These are phyloP conservation scores for Diospyros kaki DNA, from an alignment of 148 eudicot genomes.

Conservation along the genomic window DNA sequence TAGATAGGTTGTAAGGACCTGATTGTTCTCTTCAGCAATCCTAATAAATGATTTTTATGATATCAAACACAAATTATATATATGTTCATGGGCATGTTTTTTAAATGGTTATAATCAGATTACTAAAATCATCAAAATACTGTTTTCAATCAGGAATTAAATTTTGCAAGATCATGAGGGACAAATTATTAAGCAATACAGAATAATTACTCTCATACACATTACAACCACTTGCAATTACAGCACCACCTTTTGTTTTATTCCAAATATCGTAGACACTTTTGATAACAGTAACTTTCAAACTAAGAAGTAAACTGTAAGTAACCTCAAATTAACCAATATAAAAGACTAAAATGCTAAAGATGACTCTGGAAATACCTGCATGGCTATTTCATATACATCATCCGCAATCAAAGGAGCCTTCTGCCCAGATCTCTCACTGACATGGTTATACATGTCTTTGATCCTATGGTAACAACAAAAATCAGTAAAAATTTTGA, in stretches of 20 bases:
- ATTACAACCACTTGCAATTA: no score
- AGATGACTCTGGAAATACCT: constrained; percentile 38
- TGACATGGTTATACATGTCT: constrained; percentile 67
- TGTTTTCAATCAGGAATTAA: no score
- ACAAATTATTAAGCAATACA: no score
- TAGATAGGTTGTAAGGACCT: no score
- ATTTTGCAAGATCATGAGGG: no score
- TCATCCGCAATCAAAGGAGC: constrained; percentile 90
- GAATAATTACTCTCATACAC: no score
- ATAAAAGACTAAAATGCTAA: background rate
- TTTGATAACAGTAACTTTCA: background rate
- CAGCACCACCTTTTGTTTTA: no score
- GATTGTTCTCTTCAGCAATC: background rate
- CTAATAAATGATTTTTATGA: background rate
- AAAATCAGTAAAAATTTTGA: background rate
- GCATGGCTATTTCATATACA: constrained; percentile 86
- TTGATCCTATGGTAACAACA: constrained; percentile 44
- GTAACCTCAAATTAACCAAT: background rate
- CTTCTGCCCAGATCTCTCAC: constrained; percentile 71
- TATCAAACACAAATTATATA: no score
- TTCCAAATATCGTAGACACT: no score
- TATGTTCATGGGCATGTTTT: no score
- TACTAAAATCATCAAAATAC: no score
- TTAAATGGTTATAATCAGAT: no score
- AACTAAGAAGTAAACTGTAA: background rate